Percentiles rank a stretch among this genome's conserved stretches.
Conservation (phyloP, 805 yeast species). For the Komagataella mondaviorum region DNA sequence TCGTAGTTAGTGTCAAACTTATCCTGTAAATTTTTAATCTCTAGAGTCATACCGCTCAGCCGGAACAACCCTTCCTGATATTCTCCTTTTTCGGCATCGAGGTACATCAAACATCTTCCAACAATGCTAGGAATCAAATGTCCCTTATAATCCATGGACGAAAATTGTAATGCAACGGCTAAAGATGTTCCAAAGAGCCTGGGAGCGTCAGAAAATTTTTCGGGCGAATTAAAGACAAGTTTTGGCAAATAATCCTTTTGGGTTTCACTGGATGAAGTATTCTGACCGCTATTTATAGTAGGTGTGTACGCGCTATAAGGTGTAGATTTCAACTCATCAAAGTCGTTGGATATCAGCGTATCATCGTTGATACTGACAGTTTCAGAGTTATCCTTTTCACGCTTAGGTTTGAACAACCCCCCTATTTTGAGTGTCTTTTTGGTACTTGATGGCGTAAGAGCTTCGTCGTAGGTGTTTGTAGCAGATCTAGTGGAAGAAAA, state of each 20-base stretch:
- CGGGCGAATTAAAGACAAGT: constrained; percentile 13
- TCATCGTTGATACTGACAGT: background rate
- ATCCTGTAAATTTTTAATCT: constrained; percentile 56
- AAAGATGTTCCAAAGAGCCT: constrained; percentile 55
- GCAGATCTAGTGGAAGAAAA: background rate
- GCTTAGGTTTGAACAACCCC: constrained; percentile 3
- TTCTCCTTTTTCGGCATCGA: constrained; percentile 55
- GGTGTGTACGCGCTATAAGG: background rate
- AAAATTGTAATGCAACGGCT: constrained; percentile 33
- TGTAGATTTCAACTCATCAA: background rate
- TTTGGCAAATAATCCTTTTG: constrained; percentile 8
- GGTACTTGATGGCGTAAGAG: background rate
- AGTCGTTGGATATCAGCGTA: background rate
- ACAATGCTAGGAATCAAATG: constrained; percentile 60
- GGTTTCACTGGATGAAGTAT: constrained; percentile 2
- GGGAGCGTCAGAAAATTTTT: constrained; percentile 7
- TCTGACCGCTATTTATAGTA: background rate
- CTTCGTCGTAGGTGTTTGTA: background rate
- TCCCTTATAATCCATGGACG: constrained; percentile 32
- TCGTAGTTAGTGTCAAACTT: constrained; percentile 57
- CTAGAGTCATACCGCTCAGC: constrained; percentile 74
- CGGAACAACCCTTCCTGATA: constrained; percentile 87
- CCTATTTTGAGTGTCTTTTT: constrained; percentile 4
- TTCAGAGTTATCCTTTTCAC: background rate
- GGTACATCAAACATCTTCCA: constrained; percentile 57